These are phyloP conservation scores for Globisporangium nodosum DNA, from an alignment of 352 stramenopile genomes.

Conservation along the genomic window DNA sequence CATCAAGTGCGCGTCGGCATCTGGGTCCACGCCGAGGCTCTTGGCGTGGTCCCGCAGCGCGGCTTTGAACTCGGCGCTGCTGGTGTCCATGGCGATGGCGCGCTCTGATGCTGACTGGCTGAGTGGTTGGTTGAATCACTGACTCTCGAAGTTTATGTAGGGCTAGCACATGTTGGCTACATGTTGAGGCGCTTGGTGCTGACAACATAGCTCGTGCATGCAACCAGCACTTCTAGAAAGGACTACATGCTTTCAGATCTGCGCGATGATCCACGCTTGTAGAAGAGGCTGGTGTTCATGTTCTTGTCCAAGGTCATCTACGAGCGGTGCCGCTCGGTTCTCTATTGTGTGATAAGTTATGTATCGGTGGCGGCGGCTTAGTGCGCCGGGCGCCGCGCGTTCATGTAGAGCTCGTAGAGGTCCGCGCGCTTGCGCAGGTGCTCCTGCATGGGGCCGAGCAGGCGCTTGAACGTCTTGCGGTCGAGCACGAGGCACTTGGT, in stretches of 20 bases:
- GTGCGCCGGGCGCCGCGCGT: conserved; percentile 17
- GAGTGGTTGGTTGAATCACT: no score
- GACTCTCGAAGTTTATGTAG: no score
- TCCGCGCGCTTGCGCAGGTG: conserved; percentile 5
- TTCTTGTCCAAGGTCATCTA: no score
- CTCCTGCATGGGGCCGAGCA: conserved; percentile 72
- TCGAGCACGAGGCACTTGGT: conserved; percentile 86
- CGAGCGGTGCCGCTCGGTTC: no score
- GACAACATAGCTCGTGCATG: no score
- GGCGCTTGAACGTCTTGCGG: conserved; percentile 76
- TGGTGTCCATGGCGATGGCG: conserved; percentile 25
- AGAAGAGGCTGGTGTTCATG: no score
- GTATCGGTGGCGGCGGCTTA: neutral
- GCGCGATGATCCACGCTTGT: no score
- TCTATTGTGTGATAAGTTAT: neutral
- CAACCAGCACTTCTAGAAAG: no score
- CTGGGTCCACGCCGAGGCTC: conserved; percentile 53
- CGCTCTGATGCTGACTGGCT: neutral
- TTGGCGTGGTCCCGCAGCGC: conserved; percentile 51
- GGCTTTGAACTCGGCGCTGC: conserved; percentile 51
- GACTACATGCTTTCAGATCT: no score
- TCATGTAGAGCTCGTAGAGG: conserved; percentile 1
- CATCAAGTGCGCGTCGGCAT: conserved; percentile 36
- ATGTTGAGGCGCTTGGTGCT: no score
- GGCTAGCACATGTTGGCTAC: no score